Evolutionary conservation across 139 green algal species (phyloP).

Genomic region (Spirogloea muscicola): DNA sequence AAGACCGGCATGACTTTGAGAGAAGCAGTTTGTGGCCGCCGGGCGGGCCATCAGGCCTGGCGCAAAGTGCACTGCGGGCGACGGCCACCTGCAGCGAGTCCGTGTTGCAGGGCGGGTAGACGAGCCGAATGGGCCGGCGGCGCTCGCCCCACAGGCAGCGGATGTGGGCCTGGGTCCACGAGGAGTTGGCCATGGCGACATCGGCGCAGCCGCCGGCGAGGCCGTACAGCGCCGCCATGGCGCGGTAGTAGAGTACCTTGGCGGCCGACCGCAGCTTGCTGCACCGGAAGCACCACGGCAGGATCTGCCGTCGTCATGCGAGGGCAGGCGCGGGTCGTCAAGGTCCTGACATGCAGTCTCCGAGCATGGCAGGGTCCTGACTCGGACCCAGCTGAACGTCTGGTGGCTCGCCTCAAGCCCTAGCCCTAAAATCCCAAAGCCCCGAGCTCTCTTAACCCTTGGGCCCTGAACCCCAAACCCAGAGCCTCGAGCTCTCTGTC

Average conservation of each 20-base stretch:
- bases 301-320: not conserved
- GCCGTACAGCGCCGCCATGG: conserved; percentile 72
- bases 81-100: conserved; percentile 54
- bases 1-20: no score
- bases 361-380: not conserved
- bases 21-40: no score
- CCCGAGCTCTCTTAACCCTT: no score
- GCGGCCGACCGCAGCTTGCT: conserved; percentile 21
- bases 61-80: no score
- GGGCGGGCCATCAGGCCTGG: no score
- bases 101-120: conserved; percentile 88
- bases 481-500: no score
- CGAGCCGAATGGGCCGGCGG: conserved; percentile 32
- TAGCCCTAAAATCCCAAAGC: not conserved
- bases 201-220: conserved; percentile 19
- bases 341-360: not conserved
- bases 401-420: not conserved
- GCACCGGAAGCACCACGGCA: not conserved
- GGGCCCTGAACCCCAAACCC: no score
- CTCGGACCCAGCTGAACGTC: not conserved
- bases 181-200: conserved; percentile 83
- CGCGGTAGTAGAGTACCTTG: conserved; percentile 88
- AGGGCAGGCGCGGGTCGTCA: not conserved
- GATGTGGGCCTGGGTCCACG: conserved; percentile 90
- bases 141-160: conserved; percentile 66